Evolutionary conservation across 2,329 filamentous ascomycete genomes (phyloP).

Genomic region (Fusarium pseudograminearum): DNA sequence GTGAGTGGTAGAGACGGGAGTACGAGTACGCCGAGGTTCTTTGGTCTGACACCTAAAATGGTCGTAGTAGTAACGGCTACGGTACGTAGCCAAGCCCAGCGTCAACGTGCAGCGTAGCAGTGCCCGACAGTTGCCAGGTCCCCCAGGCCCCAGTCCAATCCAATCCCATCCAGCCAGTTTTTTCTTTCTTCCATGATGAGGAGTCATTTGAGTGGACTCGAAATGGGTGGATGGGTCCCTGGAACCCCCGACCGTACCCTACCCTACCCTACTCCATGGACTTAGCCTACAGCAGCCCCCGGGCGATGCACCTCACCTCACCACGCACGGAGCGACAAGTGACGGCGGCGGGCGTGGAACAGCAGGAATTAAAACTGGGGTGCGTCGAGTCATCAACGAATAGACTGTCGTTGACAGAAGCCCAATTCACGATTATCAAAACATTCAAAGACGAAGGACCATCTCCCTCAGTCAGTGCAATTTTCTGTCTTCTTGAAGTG

Average conservation of each 20-base stretch:
- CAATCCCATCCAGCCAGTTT: constrained; percentile 21
- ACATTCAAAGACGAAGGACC: background rate
- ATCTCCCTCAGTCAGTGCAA: constrained; percentile 1
- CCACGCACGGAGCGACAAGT: constrained; percentile 34
- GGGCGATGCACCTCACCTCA: constrained; percentile 42
- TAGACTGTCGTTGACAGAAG: constrained; percentile 15
- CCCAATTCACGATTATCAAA: constrained; percentile 7
- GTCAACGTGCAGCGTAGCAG: constrained; percentile 31
- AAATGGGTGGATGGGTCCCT: constrained; percentile 23
- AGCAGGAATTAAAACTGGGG: constrained; percentile 26
- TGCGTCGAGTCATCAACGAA: constrained; percentile 27
- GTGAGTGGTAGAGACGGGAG: background rate
- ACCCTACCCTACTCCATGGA: constrained; percentile 1
- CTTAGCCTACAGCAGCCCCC: constrained; percentile 12
- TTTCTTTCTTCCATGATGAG: constrained; percentile 3
- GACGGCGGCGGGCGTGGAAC: constrained; percentile 43
- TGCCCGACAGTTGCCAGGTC: constrained; percentile 35
- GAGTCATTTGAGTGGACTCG: constrained; percentile 19
- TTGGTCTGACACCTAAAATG: background rate
- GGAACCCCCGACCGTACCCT: background rate
- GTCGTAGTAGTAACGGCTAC: constrained; percentile 32
- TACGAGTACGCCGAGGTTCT: constrained; percentile 31
- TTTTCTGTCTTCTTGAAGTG: constrained; percentile 12
- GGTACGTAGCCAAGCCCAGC: constrained; percentile 30
- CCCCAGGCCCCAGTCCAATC: constrained; percentile 16